These are phyloP conservation scores for Picea engelmannii DNA, from an alignment of 83 land plant genomes.

Conservation along the genomic window DNA sequence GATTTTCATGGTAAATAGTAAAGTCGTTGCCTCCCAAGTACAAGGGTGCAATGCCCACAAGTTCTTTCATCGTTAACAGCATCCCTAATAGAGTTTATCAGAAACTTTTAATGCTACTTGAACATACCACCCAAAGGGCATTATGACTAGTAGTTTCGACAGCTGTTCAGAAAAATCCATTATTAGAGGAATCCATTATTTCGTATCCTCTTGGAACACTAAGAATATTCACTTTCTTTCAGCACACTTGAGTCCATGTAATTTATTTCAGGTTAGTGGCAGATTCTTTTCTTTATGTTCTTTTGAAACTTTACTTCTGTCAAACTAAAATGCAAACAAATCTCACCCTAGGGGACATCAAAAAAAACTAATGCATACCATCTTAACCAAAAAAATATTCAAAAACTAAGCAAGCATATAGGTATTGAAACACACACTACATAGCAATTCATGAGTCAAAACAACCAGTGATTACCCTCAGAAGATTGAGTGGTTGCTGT, in stretches of 20 bases:
- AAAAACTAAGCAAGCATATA: too few relatives aligned
- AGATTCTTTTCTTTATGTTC: background rate
- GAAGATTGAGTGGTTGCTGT: background rate
- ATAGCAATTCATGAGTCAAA: background rate
- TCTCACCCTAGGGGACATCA: too few relatives aligned
- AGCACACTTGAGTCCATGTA: background rate
- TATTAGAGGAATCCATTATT: background rate
- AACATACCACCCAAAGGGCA: background rate
- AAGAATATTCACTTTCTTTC: background rate
- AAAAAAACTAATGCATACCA: too few relatives aligned
- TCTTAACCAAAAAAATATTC: too few relatives aligned
- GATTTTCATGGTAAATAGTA: background rate
- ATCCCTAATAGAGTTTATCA: background rate
- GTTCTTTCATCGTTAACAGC: background rate
- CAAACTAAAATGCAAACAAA: too few relatives aligned
- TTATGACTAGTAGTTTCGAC: background rate
- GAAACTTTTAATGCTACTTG: background rate
- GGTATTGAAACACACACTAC: too few relatives aligned
- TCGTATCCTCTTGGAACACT: background rate
- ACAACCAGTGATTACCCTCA: background rate
- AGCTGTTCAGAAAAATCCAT: background rate
- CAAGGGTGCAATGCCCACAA: background rate
- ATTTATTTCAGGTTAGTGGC: background rate
- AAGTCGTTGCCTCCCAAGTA: background rate
- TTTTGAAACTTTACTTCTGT: too few relatives aligned